phyloP scores from a whole-genome alignment of 495 filamentous ascomycete species.

The Apodospora peruviana region DNA sequence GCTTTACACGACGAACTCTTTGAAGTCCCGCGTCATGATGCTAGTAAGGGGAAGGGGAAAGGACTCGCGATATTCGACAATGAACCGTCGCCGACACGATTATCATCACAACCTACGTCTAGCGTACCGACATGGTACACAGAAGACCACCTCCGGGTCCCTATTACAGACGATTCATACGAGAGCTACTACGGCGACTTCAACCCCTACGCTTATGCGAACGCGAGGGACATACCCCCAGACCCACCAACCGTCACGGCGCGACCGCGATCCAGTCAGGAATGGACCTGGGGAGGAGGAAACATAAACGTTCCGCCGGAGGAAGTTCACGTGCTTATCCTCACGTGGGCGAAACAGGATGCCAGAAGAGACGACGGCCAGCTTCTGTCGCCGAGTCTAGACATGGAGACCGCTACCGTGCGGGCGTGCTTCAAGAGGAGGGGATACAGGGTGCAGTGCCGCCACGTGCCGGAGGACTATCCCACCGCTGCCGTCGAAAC shows the following conservation, averaged over 20 bases:
- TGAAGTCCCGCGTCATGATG: neutral
- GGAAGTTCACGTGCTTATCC: slow-evolving; percentile 19
- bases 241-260: slow-evolving; percentile 1
- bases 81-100: neutral
- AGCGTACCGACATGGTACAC: no score
- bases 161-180: neutral
- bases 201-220: neutral
- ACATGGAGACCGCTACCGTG: slow-evolving; percentile 12
- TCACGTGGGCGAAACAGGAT: slow-evolving; percentile 17
- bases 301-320: slow-evolving; percentile 6
- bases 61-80: slow-evolving; percentile 7
- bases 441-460: slow-evolving; percentile 23
- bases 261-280: neutral
- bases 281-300: no score
- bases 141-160: neutral
- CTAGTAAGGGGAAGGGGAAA: slow-evolving; percentile 9
- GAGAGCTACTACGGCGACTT: neutral
- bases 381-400: slow-evolving; percentile 4
- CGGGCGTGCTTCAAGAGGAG: slow-evolving; percentile 16
- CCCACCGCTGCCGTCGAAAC: slow-evolving; percentile 22
- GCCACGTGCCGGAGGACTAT: slow-evolving; percentile 19
- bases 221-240: neutral
- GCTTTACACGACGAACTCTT: neutral
- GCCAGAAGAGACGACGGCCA: slow-evolving; percentile 11
- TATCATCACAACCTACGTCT: no score